Evolutionary conservation across 2,329 filamentous ascomycete genomes (phyloP).

Genomic region (Chrysosporium queenslandicum): DNA sequence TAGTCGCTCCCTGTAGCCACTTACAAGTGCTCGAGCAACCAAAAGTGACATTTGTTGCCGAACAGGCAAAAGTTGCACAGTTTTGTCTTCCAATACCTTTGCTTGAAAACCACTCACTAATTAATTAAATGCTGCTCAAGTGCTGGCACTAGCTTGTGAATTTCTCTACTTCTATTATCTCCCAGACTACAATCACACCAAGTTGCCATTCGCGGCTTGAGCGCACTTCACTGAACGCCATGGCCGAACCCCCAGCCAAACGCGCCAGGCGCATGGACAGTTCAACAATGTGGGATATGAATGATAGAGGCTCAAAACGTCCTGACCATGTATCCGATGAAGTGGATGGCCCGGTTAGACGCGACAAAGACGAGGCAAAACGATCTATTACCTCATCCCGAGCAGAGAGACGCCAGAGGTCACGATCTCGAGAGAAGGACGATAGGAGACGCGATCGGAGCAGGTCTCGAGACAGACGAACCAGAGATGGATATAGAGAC

Average conservation of each 20-base stretch:
- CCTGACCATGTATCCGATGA: conserved; percentile 1
- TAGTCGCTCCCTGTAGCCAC: not conserved
- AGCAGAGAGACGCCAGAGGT: conserved; percentile 34
- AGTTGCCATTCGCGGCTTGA: not conserved
- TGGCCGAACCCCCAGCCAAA: conserved; percentile 45
- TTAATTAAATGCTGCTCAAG: no score
- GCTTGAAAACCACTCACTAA: no score
- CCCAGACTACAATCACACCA: no score
- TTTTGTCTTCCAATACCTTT: no score
- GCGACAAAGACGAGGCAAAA: conserved; percentile 23
- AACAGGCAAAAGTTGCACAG: not conserved
- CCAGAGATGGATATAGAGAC: conserved; percentile 24
- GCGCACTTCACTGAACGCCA: conserved; percentile 22
- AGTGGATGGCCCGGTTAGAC: conserved; percentile 20
- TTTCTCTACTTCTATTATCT: no score
- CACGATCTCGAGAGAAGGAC: conserved; percentile 31
- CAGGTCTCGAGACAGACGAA: conserved; percentile 34
- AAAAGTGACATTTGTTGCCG: not conserved
- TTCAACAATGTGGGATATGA: conserved; percentile 51
- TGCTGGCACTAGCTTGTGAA: no score
- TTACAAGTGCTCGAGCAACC: not conserved
- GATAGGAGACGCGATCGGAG: conserved; percentile 36
- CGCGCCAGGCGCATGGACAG: conserved; percentile 47
- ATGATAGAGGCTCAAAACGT: conserved; percentile 25
- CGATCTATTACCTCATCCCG: conserved; percentile 22